Percentiles rank a stretch among this genome's conserved stretches.
These are phyloP conservation scores for Pneumocystis wakefieldiae DNA, from an alignment of 1,139 yeast genomes.

Conservation along the genomic window DNA sequence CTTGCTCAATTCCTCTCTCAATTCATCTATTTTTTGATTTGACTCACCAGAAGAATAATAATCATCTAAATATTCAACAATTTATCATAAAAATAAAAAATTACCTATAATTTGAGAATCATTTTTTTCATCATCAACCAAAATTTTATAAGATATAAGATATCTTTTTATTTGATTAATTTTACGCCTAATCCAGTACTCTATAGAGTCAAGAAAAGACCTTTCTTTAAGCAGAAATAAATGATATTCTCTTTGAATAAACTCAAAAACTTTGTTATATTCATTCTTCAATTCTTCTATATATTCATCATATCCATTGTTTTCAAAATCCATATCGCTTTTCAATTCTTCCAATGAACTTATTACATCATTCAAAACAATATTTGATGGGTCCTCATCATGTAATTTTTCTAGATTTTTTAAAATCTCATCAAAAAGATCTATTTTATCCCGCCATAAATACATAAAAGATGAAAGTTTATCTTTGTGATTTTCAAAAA, in stretches of 20 bases:
- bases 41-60: background rate
- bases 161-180: background rate
- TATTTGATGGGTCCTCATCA: background rate
- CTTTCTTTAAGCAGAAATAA: background rate
- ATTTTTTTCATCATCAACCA: background rate
- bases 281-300: background rate
- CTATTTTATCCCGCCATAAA: background rate
- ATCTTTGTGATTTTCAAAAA: background rate
- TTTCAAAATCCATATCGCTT: background rate
- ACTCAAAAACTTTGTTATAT: background rate
- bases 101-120: background rate
- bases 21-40: background rate
- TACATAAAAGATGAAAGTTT: background rate
- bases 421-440: background rate
- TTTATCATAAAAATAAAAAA: background rate
- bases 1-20: background rate
- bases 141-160: background rate
- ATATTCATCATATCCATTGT: background rate
- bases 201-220: background rate
- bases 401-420: background rate
- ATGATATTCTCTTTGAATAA: background rate
- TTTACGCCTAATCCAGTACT: background rate
- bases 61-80: background rate
- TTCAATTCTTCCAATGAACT: background rate
- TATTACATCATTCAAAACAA: background rate